A percentile compares a stretch with the other conserved stretches of the same genome.
phyloP scores from a whole-genome alignment of 2,329 filamentous ascomycete species.

The Monosporascus ibericus region DNA sequence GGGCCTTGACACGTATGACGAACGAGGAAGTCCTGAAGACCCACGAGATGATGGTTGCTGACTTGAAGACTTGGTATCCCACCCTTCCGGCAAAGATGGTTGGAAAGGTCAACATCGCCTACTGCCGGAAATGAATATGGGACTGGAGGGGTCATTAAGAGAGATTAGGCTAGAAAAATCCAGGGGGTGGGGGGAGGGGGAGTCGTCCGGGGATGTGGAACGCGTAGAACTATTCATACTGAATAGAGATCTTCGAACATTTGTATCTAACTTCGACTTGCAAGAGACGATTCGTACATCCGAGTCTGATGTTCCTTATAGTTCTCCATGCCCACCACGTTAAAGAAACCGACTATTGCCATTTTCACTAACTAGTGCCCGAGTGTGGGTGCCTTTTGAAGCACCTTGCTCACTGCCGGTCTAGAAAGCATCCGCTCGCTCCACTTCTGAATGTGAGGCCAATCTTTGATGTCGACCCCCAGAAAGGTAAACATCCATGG shows the following conservation, averaged over 20 bases:
- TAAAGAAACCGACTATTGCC: no score
- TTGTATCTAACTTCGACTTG: no score
- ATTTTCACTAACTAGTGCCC: no score
- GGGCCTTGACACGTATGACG: conserved; percentile 6
- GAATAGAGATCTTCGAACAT: no score
- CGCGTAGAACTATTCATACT: no score
- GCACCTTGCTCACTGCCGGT: conserved; percentile 14
- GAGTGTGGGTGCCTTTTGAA: conserved; percentile 13
- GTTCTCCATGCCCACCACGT: no score
- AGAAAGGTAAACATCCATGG: conserved; percentile 30
- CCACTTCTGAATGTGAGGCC: conserved; percentile 25
- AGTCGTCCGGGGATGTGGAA: no score
- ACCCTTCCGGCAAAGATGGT: conserved; percentile 9
- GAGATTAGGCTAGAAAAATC: no score
- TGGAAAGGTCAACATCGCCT: conserved; percentile 11
- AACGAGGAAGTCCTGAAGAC: conserved; percentile 9
- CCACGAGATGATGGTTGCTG: conserved; percentile 8
- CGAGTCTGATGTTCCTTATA: no score
- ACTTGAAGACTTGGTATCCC: conserved; percentile 9
- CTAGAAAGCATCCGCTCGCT: conserved; percentile 17
- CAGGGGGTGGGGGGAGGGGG: no score
- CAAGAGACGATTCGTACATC: no score
- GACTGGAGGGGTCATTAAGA: no score
- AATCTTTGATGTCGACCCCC: conserved; percentile 24
- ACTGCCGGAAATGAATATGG: conserved; percentile 7